Evolutionary conservation across 495 filamentous ascomycete genomes (phyloP).

Genomic region (Annulohypoxylon maeteangense): DNA sequence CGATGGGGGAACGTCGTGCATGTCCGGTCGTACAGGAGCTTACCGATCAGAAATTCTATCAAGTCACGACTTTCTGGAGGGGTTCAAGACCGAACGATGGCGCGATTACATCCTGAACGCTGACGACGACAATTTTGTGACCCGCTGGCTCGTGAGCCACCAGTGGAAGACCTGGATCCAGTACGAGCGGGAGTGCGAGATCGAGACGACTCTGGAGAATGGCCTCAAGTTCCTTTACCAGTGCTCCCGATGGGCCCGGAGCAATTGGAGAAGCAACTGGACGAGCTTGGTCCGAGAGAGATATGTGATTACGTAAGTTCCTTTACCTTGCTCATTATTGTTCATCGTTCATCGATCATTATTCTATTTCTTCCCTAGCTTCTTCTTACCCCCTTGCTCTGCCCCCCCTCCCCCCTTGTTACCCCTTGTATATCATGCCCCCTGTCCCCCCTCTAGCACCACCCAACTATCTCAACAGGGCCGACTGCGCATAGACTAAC

Average conservation of each 20-base stretch:
- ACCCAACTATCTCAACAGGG: conserved; percentile 21
- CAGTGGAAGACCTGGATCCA: conserved; percentile 72
- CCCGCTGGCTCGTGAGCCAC: conserved; percentile 66
- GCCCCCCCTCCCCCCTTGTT: conserved; percentile 2
- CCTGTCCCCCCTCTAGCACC: conserved; percentile 7
- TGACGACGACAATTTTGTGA: conserved; percentile 78
- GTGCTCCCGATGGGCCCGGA: conserved; percentile 69
- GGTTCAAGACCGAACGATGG: conserved; percentile 67
- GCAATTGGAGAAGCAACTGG: conserved; percentile 72
- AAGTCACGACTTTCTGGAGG: conserved; percentile 56
- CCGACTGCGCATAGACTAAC: conserved; percentile 18
- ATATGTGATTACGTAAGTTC: conserved; percentile 62
- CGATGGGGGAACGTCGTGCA: conserved; percentile 66
- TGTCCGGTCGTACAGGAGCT: conserved; percentile 64
- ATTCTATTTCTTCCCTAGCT: neutral
- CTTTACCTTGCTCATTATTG: neutral
- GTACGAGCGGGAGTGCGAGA: conserved; percentile 64
- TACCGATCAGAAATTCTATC: conserved; percentile 61
- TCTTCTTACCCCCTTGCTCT: conserved; percentile 12
- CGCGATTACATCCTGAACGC: conserved; percentile 64
- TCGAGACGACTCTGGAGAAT: conserved; percentile 69
- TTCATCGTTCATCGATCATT: neutral
- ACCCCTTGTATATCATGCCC: conserved; percentile 5
- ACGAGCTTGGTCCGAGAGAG: conserved; percentile 65
- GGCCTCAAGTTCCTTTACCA: conserved; percentile 67